Evolutionary conservation across 176 grass and related monocot species (phyloP).

Genomic region (sorghum (Sorghum bicolor)): Sorghum_bicolor_NCBIv3 NC_012871.2:13901501-13902000

Average conservation of each 20-base stretch:
- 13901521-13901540: conserved; percentile 7
- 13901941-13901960: not conserved
- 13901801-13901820: conserved; percentile 91
- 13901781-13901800: conserved; percentile 75
- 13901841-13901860: conserved; percentile 76
- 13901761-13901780: conserved; percentile 80
- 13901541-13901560: conserved; percentile 8
- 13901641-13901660: not conserved
- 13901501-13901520: not conserved
- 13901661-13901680: not conserved
- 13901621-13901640: not conserved
- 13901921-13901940: not conserved
- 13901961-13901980: not conserved
- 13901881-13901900: not conserved
- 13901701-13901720: not conserved
- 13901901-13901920: not conserved
- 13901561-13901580: not conserved
- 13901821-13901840: conserved; percentile 63
- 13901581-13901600: not conserved
- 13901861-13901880: conserved; percentile 22
- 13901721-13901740: not conserved
- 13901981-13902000: not conserved
- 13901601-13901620: not conserved
- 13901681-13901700: not conserved
- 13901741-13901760: conserved; percentile 50